Base-by-base conservation (phyloP, 768 basidiomycete species). In the Saitozyma podzolica region DNA sequence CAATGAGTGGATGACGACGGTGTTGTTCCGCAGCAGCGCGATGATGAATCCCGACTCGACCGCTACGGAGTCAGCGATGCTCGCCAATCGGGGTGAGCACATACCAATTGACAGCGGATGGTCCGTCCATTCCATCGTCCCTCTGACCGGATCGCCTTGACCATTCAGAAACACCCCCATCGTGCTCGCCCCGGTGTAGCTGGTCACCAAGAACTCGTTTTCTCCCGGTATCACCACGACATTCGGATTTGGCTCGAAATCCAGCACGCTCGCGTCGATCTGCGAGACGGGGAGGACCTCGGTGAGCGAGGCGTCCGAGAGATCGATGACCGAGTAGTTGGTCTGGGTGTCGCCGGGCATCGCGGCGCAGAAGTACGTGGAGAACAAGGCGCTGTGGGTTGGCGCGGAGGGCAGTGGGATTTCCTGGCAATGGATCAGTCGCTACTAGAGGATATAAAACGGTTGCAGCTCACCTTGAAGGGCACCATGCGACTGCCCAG, bases 101-200 rank as follows among this genome's bases (percentile, higher is more conserved):
- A 73, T 72, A 93, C 91, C 87, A 43, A 92, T 81, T 17, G 87
- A 84, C 20, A 86, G 80, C 0, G 92, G 91, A 81, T 94, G 87
- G 54, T 82, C 84, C 3, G 86, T 84, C 91, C 92, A 96, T 74
- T 91, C 85, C 50, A 96, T 80, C 1, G 93, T 94, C 2, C 92
- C 92, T 51, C 93, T 84, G 8, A 92, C 88, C 6, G 94, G 92
- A 77, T 95, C 92, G 0, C 92, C 93, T 2, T 86, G 85, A 0
- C 87, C 85, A 13, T 85, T 91, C 66, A 97, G 83, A 69, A 97
- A 98, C 9, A 98, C 81, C 0, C 94, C 94, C 47, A 97, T 82
- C 0, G 90, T 90, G 56, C 84, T 86, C 4, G 83, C 80, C 13
- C 91, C 94, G 0, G 88, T 92, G 85, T 89, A 93, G 2, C 89